Evolutionary conservation across 2,329 filamentous ascomycete genomes (phyloP), one percentile per base, ranked within the genome.

Genomic region (Calonectria naviculata): DNA sequence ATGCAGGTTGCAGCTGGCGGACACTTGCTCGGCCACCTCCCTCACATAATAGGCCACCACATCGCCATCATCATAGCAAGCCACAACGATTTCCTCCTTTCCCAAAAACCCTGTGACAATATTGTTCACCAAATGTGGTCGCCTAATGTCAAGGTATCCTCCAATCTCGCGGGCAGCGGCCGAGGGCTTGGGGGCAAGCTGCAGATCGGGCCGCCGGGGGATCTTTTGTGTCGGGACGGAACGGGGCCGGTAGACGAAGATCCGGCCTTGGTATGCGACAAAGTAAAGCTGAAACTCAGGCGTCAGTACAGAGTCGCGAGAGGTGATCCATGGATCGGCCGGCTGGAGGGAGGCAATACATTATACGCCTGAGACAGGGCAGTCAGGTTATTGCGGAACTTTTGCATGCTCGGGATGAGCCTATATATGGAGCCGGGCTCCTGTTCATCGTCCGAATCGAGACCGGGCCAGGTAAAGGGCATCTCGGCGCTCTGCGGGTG

Each of bases 31-130:
- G 34, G 81, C 84, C 67, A 91, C 86, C 8, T 82, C 84, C 58
- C 87, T 86, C 0, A 91, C 92, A 78, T 93, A 91, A 80, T 93
- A 95, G 8, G 89, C 93, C 56, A 91, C 85, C 3, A 95, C 89
- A 78, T 96, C 94, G 8, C 94, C 94, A 72, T 95, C 93, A 75
- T 96, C 94, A 69, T 90, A 94, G 41, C 87, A 89, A 49, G 92
- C 83, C 5, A 94, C 81, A 6, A 96, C 75, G 34, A 95, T 88
- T 81, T 97, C 94, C 62, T 93, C 85, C 8, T 87, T 83, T 0
- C 94, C 94, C 15, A 96, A 83, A 56, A 93, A 89, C 19, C 93
- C 93, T 29, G 93, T 87, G 13, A 93, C 85, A 19, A 95, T 83
- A 73, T 93, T 89, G 77, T 95, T 96, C 60, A 94, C 87, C 34